Evolutionary conservation across 768 basidiomycete species (phyloP), one percentile per base, ranked within the genome.

Genomic region (Lactarius tabidus): DNA sequence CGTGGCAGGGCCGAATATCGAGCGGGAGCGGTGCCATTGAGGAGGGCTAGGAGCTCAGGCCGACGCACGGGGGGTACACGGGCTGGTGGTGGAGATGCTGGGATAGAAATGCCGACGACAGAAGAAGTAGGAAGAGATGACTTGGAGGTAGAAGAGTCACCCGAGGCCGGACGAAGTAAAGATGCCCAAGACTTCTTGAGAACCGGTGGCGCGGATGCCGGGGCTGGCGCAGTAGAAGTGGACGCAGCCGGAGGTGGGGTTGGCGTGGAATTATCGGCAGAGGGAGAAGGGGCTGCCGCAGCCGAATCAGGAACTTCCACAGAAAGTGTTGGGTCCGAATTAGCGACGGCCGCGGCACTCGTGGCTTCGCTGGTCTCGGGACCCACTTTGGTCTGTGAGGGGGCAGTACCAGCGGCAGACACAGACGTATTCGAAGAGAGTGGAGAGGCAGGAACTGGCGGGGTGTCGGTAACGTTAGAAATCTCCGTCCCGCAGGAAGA

Each of bases 151-250:
- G 82, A 74, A 0, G 78, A 67, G 1, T 77, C 66, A 5, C 81
- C 76, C 7, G 79, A 72, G 2, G 79, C 62, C 0, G 81, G 74
- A 57, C 82, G 82, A 41, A 92, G 78, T 38, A 93, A 84, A 17
- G 88, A 88, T 0, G 90, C 89, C 86, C 87, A 93, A 2, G 87
- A 88, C 73, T 86, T 90, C 75, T 85, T 88, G 6, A 66, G 66
- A 20, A 63, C 69, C 3, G 70, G 61, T n/a, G 70, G 67, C 4
- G 62, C 64, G 9, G 62, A 12, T 38, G 61, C 66, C 1, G 69
- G 56, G 0, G 70, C 69, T 9, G 23, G 61, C 23, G 29, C 61
- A 31, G 41, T 36, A 45, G 63, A 61, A 26, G 55, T 29, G 43
- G 59, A 23, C 28, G 23, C 35, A 17, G 41, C 36, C 14, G 55